Evolutionary conservation across 768 basidiomycete genomes (phyloP).

Genomic region (Hygrophoropsis aurantiaca): DNA sequence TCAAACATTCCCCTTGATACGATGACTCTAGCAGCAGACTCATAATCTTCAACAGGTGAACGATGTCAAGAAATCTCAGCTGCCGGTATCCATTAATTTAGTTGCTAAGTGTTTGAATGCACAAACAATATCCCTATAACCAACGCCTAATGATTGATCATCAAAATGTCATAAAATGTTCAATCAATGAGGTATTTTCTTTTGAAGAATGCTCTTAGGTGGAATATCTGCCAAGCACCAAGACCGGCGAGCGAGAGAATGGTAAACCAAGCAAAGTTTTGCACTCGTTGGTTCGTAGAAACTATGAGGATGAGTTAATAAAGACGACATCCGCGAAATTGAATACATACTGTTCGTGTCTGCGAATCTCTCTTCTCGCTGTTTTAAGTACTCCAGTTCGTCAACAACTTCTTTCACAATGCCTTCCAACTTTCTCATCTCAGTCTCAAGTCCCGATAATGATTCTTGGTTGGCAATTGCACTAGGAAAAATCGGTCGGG

Average conservation of each 20-base stretch:
- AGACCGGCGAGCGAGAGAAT: constrained; percentile 73
- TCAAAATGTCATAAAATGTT: constrained; percentile 4
- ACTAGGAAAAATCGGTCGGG: constrained; percentile 38
- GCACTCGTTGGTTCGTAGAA: constrained; percentile 89
- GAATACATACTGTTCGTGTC: constrained; percentile 79
- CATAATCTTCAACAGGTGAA: too few relatives aligned
- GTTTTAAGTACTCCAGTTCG: constrained; percentile 88
- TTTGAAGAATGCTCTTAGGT: constrained; percentile 94
- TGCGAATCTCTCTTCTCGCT: constrained; percentile 85
- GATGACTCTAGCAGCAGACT: too few relatives aligned
- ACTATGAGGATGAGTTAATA: constrained; percentile 44
- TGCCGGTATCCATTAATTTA: too few relatives aligned
- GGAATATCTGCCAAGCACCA: constrained; percentile 94
- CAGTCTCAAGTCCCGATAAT: constrained; percentile 91
- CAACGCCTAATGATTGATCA: background rate
- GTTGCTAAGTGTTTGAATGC: too few relatives aligned
- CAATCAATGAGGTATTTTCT: constrained; percentile 91
- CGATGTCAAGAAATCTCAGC: too few relatives aligned
- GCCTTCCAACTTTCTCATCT: constrained; percentile 97
- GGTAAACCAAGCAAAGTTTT: constrained; percentile 91
- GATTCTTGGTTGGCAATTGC: constrained; percentile 99
- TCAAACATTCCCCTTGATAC: too few relatives aligned
- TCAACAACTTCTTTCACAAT: constrained; percentile 93
- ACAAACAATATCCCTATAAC: too few relatives aligned
- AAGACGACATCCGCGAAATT: background rate